phyloP scores from a whole-genome alignment of 1,139 yeast genomes.

The Debaryomyces fabryi region DNA sequence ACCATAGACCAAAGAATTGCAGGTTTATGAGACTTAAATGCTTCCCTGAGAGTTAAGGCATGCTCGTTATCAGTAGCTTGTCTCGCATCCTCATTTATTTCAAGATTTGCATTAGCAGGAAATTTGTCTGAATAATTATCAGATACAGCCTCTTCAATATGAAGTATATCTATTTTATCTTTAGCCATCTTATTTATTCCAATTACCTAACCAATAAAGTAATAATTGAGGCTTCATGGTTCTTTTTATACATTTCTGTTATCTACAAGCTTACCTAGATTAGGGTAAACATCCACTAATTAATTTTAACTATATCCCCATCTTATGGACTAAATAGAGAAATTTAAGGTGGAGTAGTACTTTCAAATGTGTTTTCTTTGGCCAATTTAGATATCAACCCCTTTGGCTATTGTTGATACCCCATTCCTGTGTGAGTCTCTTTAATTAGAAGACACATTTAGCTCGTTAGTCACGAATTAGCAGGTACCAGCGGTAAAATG shows the following conservation, averaged over 20 bases:
- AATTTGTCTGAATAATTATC: background rate
- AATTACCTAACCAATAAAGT: background rate
- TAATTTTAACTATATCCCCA: background rate
- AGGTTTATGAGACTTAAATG: slow-evolving; percentile 42
- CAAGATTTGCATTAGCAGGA: background rate
- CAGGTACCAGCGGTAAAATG: background rate
- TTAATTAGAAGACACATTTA: background rate
- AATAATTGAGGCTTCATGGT: background rate
- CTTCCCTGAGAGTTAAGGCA: slow-evolving; percentile 24
- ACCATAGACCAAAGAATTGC: slow-evolving; percentile 47
- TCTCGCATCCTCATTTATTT: background rate
- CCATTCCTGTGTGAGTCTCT: background rate
- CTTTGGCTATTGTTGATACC: background rate
- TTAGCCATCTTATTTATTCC: background rate
- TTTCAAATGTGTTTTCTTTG: background rate
- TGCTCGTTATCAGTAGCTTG: background rate
- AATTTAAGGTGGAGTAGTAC: background rate
- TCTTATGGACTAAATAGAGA: background rate
- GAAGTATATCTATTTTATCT: background rate
- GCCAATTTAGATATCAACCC: background rate
- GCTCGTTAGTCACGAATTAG: background rate
- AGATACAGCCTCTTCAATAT: background rate
- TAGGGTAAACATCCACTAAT: background rate
- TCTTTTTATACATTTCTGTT: background rate
- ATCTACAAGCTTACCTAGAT: background rate